Evolutionary conservation across 2,329 filamentous ascomycete genomes (phyloP).

Genomic region (Dactylellina sp.): DNA sequence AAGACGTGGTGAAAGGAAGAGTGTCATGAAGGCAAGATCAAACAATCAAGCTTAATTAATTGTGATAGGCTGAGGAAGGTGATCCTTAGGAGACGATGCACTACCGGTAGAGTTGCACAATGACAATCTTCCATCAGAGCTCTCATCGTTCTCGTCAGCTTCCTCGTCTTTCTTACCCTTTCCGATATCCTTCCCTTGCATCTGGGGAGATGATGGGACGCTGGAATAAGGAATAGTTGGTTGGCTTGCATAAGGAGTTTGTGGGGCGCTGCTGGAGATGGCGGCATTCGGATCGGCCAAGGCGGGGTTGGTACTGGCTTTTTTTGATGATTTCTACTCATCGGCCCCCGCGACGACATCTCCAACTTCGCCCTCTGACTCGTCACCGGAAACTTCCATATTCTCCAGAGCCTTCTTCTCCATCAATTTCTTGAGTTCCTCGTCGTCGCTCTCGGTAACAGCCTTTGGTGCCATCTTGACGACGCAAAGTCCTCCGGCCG

Average conservation of each 20-base stretch:
- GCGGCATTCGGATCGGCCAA: constrained; percentile 8
- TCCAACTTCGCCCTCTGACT: constrained; percentile 72
- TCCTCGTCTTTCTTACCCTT: constrained; percentile 1
- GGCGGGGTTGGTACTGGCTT: background rate
- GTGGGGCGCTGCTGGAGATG: background rate
- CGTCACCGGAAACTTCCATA: constrained; percentile 95
- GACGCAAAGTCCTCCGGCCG: constrained; percentile 80
- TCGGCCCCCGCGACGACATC: constrained; percentile 43
- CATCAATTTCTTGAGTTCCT: constrained; percentile 96
- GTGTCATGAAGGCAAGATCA: background rate
- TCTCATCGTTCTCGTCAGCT: background rate
- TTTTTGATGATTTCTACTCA: constrained; percentile 31
- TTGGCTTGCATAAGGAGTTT: background rate
- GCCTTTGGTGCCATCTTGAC: constrained; percentile 99
- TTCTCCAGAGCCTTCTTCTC: constrained; percentile 84
- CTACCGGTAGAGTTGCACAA: background rate
- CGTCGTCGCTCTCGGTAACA: constrained; percentile 97
- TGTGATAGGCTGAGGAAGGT: background rate
- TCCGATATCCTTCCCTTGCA: constrained; percentile 4
- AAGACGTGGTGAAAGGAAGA: constrained; percentile 4
- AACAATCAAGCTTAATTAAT: background rate
- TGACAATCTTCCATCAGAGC: background rate
- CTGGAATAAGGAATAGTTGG: constrained; percentile 7
- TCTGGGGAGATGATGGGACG: constrained; percentile 9
- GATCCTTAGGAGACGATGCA: background rate